Percentiles rank a stretch among this genome's conserved stretches.
Evolutionary conservation across 1,139 yeast genomes (phyloP).

Genomic region (Taphrina sp.): DNA sequence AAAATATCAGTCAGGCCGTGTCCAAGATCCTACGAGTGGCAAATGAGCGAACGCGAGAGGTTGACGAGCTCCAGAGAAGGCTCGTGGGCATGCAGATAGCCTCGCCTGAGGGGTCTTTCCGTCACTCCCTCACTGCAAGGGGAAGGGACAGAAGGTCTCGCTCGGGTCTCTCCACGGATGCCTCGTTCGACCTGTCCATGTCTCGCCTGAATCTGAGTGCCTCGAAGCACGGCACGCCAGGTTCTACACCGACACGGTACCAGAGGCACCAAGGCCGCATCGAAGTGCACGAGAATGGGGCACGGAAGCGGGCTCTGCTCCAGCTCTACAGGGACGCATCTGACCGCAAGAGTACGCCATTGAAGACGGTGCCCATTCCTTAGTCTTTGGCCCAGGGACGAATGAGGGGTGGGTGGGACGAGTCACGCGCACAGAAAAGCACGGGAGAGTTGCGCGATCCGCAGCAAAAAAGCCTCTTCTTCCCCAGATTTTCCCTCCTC

Average conservation of each 20-base stretch:
- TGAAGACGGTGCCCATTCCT: not conserved
- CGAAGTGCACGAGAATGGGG: too few species aligned
- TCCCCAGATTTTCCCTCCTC: too few species aligned
- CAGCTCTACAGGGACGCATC: not conserved
- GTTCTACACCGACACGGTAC: too few species aligned
- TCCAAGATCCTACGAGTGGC: constrained; percentile 20
- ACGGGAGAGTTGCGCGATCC: too few species aligned
- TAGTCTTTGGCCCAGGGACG: too few species aligned
- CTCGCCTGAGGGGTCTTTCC: constrained; percentile 3
- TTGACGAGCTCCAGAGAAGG: constrained; percentile 5
- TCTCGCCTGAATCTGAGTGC: constrained; percentile 5
- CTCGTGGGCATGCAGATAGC: constrained; percentile 1
- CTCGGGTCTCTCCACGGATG: constrained; percentile 2
- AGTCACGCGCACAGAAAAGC: too few species aligned
- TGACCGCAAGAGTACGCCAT: not conserved
- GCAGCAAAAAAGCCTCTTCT: too few species aligned
- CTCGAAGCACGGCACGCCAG: too few species aligned
- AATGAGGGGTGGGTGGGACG: too few species aligned
- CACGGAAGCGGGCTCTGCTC: not conserved
- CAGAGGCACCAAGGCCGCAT: too few species aligned
- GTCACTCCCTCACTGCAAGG: not conserved
- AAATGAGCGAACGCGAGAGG: not conserved
- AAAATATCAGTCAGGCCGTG: constrained; percentile 24
- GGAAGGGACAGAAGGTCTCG: not conserved
- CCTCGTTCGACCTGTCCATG: constrained; percentile 8